Base-by-base conservation (phyloP, 805 yeast species). In the Isabelozyma pseudorhagii region DNA sequence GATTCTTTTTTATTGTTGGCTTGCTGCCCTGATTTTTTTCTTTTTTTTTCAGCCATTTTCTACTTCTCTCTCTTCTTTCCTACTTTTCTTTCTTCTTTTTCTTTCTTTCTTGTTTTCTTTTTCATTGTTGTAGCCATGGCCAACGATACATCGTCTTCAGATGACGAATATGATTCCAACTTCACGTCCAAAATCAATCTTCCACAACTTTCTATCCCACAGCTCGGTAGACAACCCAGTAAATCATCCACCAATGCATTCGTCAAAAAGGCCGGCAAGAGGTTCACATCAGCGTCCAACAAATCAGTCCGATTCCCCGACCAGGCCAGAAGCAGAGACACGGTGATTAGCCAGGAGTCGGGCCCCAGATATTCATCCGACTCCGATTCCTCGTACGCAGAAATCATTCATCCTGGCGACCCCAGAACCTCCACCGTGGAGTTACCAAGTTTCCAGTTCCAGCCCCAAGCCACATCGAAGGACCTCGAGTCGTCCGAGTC, bases 221-320 rank as follows among this genome's bases (percentile, higher is more conserved):
- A 55, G 50, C 57, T 54, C 42, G 36, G 36, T 13, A 9, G 36
- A 9, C 59, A 60, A 18, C 54, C 52, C 36, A 44, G 46, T 38
- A 53, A 49, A 29, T 40, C 47, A 34, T 46, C 55, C 18, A 48
- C 63, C 13, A 52, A 53, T 8, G 45, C 57, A 18, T 53, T 68
- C 34, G 71, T 67, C 40, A 57, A 62, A 44, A 31, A 31, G n/a
- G 66, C 67, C 5, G 63, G 64, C 8, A 61, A 55, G 47, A 60
- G 52, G 46, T 51, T 59, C 39, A 55, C 53, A 13, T 36, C 49
- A 15, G 10, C 36, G n/a, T 49, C 44, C 14, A 62, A 63, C 48
- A 63, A 62, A 45, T 50, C 61, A 13, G 70, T 63, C 9, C 57
- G 71, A 18, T 66, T 65, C 44, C 73, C 72, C 2, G 69, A 66